Evolutionary conservation across 192 early-diverging fungal species (phyloP).

Genomic region (Coemansia sp.): DNA sequence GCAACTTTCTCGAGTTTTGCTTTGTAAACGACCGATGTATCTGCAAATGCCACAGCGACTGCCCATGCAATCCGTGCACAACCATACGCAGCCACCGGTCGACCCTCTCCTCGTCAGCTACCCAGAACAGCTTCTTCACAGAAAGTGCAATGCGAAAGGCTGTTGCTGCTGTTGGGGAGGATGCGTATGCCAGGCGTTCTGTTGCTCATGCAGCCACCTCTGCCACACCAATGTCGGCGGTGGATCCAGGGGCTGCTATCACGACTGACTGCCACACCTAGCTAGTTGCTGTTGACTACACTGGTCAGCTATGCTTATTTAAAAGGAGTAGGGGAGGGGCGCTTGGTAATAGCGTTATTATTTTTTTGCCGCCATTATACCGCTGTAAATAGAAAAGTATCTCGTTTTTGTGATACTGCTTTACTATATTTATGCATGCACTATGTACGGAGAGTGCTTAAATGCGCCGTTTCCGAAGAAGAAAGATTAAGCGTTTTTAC

Average conservation of each 20-base stretch:
- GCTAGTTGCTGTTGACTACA: background rate
- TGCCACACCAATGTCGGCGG: constrained; percentile 1
- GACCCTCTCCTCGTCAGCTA: background rate
- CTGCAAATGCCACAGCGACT: constrained; percentile 37
- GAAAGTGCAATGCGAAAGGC: background rate
- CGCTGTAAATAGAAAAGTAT: background rate
- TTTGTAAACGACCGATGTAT: constrained; percentile 33
- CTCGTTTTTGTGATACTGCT: background rate
- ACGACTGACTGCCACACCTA: background rate
- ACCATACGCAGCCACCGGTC: constrained; percentile 34
- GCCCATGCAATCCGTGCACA: constrained; percentile 48
- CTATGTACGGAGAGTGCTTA: background rate
- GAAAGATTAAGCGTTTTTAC: no score
- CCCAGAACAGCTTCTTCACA: background rate
- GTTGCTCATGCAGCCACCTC: background rate
- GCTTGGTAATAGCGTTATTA: no score
- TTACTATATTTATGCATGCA: background rate
- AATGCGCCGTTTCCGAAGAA: background rate
- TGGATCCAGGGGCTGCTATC: background rate
- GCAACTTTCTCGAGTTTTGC: constrained; percentile 53
- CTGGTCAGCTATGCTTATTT: background rate
- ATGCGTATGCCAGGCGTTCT: constrained; percentile 4
- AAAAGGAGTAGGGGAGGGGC: no score
- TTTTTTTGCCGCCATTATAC: no score
- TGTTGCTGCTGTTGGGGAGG: background rate